Conservation (phyloP, 129 eudicot genomes). For the Flaveria ramosissima region DNA sequence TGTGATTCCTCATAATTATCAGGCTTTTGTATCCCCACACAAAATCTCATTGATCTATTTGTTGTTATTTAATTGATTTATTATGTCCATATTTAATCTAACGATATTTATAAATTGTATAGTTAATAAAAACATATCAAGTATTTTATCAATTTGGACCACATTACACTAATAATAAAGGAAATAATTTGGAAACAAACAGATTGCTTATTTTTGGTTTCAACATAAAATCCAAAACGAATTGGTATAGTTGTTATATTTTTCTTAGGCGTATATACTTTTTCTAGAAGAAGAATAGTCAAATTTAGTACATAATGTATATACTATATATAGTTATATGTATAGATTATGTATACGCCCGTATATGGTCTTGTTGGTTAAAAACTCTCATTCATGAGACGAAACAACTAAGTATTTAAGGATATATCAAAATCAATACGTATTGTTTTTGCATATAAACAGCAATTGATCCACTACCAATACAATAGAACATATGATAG, state of each 20-base stretch:
- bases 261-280: not conserved
- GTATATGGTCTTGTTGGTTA: too few species aligned
- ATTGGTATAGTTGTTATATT: not conserved
- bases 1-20: not conserved
- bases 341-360: too few species aligned
- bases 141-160: constrained; percentile 11
- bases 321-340: not conserved
- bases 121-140: not conserved
- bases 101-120: not conserved
- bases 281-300: not conserved
- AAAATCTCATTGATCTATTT: not conserved
- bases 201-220: constrained; percentile 24
- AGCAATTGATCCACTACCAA: too few species aligned
- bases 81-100: not conserved
- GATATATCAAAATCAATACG: too few species aligned
- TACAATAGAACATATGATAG: too few species aligned
- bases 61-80: not conserved
- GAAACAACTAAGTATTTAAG: too few species aligned
- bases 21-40: constrained; percentile 19
- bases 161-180: not conserved
- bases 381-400: too few species aligned
- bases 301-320: not conserved
- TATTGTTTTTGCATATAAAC: too few species aligned
- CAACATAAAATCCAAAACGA: constrained; percentile 25
- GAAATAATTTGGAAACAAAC: constrained; percentile 13